Evolutionary conservation across 2,329 filamentous ascomycete genomes (phyloP).

Genomic region (Beauveria rudraprayagi): DNA sequence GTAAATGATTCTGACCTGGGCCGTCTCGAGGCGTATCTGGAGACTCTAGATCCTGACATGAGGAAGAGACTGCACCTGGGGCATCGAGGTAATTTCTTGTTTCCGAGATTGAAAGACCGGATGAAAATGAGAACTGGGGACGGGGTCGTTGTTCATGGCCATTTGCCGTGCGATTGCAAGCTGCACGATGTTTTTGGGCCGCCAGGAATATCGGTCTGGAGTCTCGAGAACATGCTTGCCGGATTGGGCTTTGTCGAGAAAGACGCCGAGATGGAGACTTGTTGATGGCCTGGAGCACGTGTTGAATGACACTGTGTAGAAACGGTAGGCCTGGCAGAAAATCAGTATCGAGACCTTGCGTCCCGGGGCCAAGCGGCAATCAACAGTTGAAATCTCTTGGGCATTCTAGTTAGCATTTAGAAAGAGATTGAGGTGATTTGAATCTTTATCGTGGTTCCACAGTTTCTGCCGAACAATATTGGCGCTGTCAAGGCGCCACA

Average conservation of each 20-base stretch:
- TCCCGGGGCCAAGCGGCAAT: too few relatives aligned
- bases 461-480: too few relatives aligned
- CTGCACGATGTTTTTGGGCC: background rate
- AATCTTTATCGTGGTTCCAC: too few relatives aligned
- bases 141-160: background rate
- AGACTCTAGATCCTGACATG: background rate
- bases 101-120: background rate
- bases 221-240: background rate
- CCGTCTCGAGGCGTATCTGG: background rate
- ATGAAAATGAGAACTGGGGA: background rate
- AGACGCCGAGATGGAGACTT: background rate
- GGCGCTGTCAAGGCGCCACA: too few relatives aligned
- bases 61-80: background rate
- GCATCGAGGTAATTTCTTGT: background rate
- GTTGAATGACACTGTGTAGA: background rate
- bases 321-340: too few relatives aligned
- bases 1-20: background rate
- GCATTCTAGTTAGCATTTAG: too few relatives aligned
- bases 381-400: too few relatives aligned
- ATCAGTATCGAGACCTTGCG: too few relatives aligned
- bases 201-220: background rate
- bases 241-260: background rate
- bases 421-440: too few relatives aligned
- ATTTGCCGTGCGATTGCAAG: background rate
- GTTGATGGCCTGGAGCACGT: background rate